phyloP scores from a whole-genome alignment of 768 basidiomycete species.

The Phanerochaete sordida region DNA sequence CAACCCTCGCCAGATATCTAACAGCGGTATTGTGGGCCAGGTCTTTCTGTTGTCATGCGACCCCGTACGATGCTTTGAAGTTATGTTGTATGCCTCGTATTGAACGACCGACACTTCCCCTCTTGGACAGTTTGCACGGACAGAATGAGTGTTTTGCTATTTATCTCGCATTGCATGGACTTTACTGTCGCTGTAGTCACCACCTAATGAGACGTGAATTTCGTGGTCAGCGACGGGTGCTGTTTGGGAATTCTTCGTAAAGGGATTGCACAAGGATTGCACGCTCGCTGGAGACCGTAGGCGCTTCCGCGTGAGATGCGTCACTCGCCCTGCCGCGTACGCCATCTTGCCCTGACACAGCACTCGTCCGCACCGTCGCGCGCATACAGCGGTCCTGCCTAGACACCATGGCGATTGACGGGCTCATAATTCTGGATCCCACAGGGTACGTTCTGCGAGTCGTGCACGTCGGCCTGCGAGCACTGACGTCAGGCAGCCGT shows the following conservation, averaged over 20 bases:
- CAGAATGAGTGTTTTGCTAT: neutral
- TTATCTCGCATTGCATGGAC: neutral
- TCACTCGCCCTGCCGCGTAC: too few relatives aligned
- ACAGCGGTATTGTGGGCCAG: neutral
- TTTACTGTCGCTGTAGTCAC: neutral
- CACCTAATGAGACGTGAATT: too few relatives aligned
- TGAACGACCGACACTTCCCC: neutral
- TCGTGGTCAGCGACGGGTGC: too few relatives aligned
- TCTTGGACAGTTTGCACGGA: neutral
- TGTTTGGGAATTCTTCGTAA: neutral
- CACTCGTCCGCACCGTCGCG: neutral
- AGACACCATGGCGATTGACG: slow-evolving; percentile 68
- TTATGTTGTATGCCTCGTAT: slow-evolving; percentile 4
- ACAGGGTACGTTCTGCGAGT: slow-evolving; percentile 44
- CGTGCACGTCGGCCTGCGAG: neutral
- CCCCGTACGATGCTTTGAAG: neutral
- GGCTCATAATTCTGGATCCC: slow-evolving; percentile 74
- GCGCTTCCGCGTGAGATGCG: neutral
- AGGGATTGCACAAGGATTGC: too few relatives aligned
- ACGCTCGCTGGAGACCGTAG: too few relatives aligned
- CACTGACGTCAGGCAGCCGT: slow-evolving; percentile 13
- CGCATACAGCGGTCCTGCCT: neutral
- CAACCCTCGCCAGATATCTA: neutral
- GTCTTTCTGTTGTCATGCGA: neutral
- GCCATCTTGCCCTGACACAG: neutral